A percentile compares a stretch with the other conserved stretches of the same genome.
Conservation (phyloP, 176 grass and related monocot genomes). For the Aegilops speltoides region DNA sequence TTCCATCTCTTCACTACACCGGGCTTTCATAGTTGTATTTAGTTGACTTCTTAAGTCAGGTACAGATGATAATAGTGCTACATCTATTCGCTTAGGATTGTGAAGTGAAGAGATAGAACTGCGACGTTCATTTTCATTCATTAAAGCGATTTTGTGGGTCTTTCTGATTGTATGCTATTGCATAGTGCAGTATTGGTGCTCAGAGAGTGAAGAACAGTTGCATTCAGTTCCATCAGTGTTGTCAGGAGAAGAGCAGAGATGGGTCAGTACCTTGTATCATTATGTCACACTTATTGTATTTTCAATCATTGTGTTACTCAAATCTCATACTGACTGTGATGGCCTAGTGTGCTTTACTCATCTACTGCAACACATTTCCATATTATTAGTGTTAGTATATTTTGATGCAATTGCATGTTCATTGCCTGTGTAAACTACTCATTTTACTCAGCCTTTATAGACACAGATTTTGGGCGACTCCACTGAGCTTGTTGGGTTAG, state of each 20-base stretch:
- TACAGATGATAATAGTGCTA: too few relatives aligned
- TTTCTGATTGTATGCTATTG: slow-evolving; percentile 22
- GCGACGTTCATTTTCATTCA: neutral
- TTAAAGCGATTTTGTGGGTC: neutral
- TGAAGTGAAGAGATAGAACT: neutral
- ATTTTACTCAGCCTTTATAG: too few relatives aligned
- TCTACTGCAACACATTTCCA: neutral
- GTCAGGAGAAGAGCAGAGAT: slow-evolving; percentile 45
- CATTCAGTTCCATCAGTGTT: slow-evolving; percentile 39
- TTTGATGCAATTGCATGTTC: neutral
- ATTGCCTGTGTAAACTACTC: too few relatives aligned
- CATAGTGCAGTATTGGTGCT: slow-evolving; percentile 57
- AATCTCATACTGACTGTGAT: neutral
- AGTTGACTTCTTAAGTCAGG: too few relatives aligned
- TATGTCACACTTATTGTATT: neutral
- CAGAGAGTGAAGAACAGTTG: slow-evolving; percentile 42
- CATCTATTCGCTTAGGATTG: too few relatives aligned
- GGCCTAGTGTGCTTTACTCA: neutral
- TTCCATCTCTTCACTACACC: too few relatives aligned
- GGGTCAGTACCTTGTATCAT: slow-evolving; percentile 37
- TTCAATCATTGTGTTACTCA: neutral
- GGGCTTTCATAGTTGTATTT: neutral
- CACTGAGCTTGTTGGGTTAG: too few relatives aligned
- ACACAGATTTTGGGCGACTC: too few relatives aligned
- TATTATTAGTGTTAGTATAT: neutral